Evolutionary conservation across 139 green algal species (phyloP).

Genomic region (Trebouxia sp.): DNA sequence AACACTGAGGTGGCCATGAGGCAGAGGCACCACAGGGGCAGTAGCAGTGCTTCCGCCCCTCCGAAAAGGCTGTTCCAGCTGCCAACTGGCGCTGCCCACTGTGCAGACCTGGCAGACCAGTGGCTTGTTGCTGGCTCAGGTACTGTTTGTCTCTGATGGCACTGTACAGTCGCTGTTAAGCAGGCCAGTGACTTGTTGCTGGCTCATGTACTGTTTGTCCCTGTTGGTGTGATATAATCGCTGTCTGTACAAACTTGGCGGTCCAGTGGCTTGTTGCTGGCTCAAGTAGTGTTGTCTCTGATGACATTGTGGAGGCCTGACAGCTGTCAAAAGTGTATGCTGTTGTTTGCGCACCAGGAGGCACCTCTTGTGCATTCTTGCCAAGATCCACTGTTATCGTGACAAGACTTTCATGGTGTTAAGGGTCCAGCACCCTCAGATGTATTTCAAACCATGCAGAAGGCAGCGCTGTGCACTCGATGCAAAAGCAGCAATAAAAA

Average conservation of each 20-base stretch:
- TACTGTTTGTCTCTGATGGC: not conserved
- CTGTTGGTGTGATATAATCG: not conserved
- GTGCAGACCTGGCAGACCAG: conserved; percentile 55
- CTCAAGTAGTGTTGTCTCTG: conserved; percentile 1
- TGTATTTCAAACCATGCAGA: too few species aligned
- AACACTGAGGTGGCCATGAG: conserved; percentile 37
- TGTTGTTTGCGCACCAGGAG: not conserved
- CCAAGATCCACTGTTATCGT: not conserved
- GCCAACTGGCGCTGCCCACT: conserved; percentile 31
- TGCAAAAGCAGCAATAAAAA: too few species aligned
- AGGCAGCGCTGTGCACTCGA: too few species aligned
- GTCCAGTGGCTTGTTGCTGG: conserved; percentile 54
- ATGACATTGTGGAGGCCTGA: not conserved
- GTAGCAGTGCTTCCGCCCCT: not conserved
- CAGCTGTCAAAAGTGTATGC: too few species aligned
- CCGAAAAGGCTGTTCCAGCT: conserved; percentile 37
- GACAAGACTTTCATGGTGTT: not conserved
- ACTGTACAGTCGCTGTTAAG: not conserved
- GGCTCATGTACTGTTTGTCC: conserved; percentile 29
- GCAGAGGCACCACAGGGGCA: not conserved
- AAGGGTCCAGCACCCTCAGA: not conserved
- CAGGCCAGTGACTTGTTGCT: conserved; percentile 50
- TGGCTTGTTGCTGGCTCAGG: conserved; percentile 46
- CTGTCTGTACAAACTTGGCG: not conserved
- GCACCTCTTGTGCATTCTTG: not conserved